Base-by-base conservation (phyloP, 176 grass and related monocot species). In the Phoenix roebelenii region DNA sequence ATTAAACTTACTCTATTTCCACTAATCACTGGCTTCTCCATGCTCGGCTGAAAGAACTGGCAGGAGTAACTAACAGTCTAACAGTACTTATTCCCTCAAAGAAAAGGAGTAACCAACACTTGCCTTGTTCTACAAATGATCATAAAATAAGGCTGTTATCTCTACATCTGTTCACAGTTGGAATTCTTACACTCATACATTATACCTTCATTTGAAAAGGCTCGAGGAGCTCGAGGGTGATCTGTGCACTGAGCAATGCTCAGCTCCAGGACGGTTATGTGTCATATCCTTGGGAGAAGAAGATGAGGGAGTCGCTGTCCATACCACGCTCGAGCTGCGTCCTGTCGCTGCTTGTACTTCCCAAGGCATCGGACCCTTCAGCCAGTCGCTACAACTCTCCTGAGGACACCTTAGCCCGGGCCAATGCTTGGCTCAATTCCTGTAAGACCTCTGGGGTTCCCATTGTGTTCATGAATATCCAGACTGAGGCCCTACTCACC, bases 401-500 rank as follows among this genome's bases (percentile, higher is more conserved):
- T 2, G 88, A 99, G 57, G 82, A 99, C 77, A 99, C 94, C 20
- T 77, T 99, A 2, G 76, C 88, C 49, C 76, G 88, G n/a, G 79
- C 82, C 16, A 80, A 99, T 61, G 44, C 94, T n/a, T 99, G 88
- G 94, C 64, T 99, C 55, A 52, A 57, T 9, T 81, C 88, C 17
- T 83, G 82, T 17, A 85, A 85, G 61, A 53, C 53, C 15, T 74
- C 94, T 2, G 88, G 88, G 19, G 79, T 89, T 18, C 88, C 94
- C 14, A 60, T 93, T 15, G 39, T 52, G 30, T 81, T 83, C 76
- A 70, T 83, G 57, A 92, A 70, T 73, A 28, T 93, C 51, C 94
- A 99, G 63, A 89, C 88, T 4, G 94, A 99, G 79, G 82, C 82
- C 15, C 63, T 99, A 44, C 94, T 99, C 61, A 99, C 85, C 25